phyloP scores from a whole-genome alignment of 164 flowering plant genomes.

The Piper betle region DNA sequence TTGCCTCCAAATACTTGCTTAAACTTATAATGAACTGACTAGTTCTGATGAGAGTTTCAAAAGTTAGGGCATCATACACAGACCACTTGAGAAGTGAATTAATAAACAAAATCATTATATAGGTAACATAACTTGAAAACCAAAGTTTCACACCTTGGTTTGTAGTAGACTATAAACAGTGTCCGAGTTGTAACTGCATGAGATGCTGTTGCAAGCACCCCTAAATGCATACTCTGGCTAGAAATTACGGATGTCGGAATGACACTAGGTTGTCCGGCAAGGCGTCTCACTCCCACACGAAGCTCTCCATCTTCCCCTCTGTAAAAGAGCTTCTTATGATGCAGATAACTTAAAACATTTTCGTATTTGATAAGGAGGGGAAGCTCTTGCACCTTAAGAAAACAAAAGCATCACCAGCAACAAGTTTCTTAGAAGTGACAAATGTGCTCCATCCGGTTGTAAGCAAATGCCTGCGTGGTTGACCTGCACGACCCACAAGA shows the following conservation, averaged over 20 bases:
- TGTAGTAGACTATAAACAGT: conserved; percentile 64
- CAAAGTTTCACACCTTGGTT: conserved; percentile 50
- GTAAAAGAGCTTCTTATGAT: conserved; percentile 8
- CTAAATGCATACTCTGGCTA: conserved; percentile 77
- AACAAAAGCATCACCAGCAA: conserved; percentile 91
- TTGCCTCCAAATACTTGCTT: conserved; percentile 63
- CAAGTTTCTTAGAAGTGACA: conserved; percentile 80
- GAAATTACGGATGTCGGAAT: conserved; percentile 90
- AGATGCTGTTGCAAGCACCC: conserved; percentile 92
- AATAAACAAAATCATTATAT: too few species aligned
- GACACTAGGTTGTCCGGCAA: conserved; percentile 51
- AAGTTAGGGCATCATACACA: background rate
- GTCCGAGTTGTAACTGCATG: conserved; percentile 69
- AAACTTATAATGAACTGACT: conserved; percentile 67
- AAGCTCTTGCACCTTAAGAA: conserved; percentile 55
- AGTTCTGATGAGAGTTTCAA: conserved; percentile 28
- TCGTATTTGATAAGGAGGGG: background rate
- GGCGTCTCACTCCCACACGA: conserved; percentile 72
- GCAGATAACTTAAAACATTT: background rate
- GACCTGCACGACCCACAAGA: conserved; percentile 32
- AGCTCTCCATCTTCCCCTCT: conserved; percentile 76
- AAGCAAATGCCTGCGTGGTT: conserved; percentile 89
- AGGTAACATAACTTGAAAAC: background rate
- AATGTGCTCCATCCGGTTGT: conserved; percentile 98
- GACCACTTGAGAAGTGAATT: too few species aligned